phyloP scores from a whole-genome alignment of 73 alveolate genomes.

The Tetrahymena malaccensis region DNA sequence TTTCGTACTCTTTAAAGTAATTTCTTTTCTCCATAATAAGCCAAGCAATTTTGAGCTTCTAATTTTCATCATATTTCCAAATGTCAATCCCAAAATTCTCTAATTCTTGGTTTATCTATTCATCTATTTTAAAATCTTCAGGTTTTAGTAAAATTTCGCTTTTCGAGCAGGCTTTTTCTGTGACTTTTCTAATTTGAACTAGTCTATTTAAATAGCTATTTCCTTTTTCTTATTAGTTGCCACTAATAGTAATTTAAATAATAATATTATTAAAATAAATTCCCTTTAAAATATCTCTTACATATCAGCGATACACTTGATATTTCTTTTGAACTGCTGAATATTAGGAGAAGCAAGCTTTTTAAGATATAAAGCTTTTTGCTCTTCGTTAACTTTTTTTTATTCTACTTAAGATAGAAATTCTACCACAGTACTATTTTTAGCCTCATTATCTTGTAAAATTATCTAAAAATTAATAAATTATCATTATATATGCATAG shows the following conservation, averaged over 20 bases:
- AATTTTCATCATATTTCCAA: not conserved
- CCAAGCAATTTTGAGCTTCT: not conserved
- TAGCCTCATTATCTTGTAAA: not conserved
- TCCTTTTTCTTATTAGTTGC: not conserved
- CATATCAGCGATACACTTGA: not conserved
- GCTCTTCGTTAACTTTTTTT: not conserved
- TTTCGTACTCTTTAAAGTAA: conserved; percentile 7
- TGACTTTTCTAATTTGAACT: not conserved
- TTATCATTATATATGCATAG: not conserved
- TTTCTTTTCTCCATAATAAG: not conserved
- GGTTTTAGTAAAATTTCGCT: not conserved
- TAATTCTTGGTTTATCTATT: not conserved
- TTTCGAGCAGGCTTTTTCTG: not conserved
- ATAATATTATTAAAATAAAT: not conserved
- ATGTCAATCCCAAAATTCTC: not conserved
- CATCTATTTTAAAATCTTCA: not conserved
- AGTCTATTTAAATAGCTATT: not conserved
- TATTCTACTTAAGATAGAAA: not conserved
- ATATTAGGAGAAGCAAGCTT: not conserved
- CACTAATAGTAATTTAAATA: not conserved
- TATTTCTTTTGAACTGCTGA: not conserved
- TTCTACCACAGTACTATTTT: not conserved
- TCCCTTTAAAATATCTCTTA: not conserved
- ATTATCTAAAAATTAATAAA: not conserved
- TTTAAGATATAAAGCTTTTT: not conserved